Evolutionary conservation across 2,329 filamentous ascomycete species (phyloP).

Genomic region (Tolypocladium endophyticum): DNA sequence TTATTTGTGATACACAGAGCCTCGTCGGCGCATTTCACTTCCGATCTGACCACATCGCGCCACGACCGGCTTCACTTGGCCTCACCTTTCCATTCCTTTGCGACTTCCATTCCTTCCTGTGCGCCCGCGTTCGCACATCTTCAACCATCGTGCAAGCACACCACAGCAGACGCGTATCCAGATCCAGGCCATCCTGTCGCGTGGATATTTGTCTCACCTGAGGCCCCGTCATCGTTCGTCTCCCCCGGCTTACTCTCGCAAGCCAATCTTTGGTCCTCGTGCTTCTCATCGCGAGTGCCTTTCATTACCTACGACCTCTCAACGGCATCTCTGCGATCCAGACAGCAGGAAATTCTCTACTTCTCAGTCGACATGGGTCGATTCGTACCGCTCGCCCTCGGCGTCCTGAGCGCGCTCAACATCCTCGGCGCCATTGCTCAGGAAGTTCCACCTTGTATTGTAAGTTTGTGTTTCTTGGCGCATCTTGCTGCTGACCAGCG

Average conservation of each 20-base stretch:
- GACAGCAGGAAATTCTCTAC: neutral
- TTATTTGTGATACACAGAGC: neutral
- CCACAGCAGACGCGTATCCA: neutral
- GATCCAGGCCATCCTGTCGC: neutral
- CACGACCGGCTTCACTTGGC: neutral
- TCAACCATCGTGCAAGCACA: neutral
- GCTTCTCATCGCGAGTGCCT: too few species aligned
- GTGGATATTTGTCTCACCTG: neutral
- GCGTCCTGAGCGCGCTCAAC: slow-evolving; percentile 17
- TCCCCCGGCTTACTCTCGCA: neutral
- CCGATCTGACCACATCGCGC: neutral
- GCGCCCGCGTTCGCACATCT: neutral
- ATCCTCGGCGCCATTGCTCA: slow-evolving; percentile 13
- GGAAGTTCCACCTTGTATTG: slow-evolving; percentile 15
- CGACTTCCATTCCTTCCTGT: neutral
- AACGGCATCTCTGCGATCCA: neutral
- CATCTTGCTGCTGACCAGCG: neutral
- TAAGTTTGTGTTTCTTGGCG: slow-evolving; percentile 12
- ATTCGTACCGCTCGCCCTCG: slow-evolving; percentile 13
- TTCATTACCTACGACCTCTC: neutral
- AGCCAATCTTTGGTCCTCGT: neutral
- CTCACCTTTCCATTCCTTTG: neutral
- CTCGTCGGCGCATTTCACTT: neutral
- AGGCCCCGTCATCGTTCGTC: neutral
- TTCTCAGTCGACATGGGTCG: slow-evolving; percentile 14